A percentile compares a stretch with the other conserved stretches of the same genome.
Conservation (phyloP, 164 flowering plant genomes). For the Nelumbo lutea region DNA sequence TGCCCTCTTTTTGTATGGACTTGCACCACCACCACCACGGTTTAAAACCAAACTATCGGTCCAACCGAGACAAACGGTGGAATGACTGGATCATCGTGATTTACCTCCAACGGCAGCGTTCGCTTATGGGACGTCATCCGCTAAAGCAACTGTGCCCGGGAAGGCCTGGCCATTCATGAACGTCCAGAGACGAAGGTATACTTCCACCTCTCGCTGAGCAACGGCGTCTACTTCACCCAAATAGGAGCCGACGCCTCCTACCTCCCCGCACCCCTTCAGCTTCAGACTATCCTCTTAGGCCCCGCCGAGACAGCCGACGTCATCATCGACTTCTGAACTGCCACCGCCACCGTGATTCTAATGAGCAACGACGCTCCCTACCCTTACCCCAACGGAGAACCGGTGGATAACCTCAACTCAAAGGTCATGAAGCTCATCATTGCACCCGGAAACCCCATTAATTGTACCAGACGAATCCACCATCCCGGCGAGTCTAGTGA, state of each 20-base stretch:
- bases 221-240: constrained; percentile 46
- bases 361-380: constrained; percentile 48
- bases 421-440: constrained; percentile 63
- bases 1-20: neutral
- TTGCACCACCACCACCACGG: constrained; percentile 64
- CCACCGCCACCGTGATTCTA: constrained; percentile 28
- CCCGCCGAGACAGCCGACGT: constrained; percentile 71
- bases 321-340: constrained; percentile 54
- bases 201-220: constrained; percentile 45
- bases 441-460: neutral
- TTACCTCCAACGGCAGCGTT: constrained; percentile 47
- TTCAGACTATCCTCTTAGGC: constrained; percentile 31
- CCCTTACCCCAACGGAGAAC: constrained; percentile 59
- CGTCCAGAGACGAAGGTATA: constrained; percentile 49
- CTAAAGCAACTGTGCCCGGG: constrained; percentile 26
- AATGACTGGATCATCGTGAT: constrained; percentile 17
- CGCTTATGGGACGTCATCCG: constrained; percentile 43
- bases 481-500: constrained; percentile 28
- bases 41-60: no score
- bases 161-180: constrained; percentile 48
- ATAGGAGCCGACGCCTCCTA: constrained; percentile 62
- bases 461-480: constrained; percentile 23
- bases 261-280: constrained; percentile 22
- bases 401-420: constrained; percentile 41
- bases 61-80: no score